Conservation (phyloP, 2,329 filamentous ascomycete species). For the Ophiostoma novo-ulmi region DNA sequence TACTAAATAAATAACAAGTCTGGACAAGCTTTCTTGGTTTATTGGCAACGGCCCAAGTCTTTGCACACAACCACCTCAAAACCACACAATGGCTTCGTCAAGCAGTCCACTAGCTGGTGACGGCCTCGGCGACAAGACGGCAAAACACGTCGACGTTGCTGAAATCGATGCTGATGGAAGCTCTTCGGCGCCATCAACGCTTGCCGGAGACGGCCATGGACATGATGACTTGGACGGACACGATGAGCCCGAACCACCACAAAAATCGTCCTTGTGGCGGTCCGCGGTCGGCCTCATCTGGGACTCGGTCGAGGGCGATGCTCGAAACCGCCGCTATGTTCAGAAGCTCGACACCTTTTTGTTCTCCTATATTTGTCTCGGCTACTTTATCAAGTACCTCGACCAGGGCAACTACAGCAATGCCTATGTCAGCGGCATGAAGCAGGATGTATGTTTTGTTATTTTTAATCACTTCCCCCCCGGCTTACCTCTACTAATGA, state of each 20-base stretch:
- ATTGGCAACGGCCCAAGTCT: background rate
- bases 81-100: background rate
- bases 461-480: too few relatives aligned
- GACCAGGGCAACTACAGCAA: conserved; percentile 35
- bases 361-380: conserved; percentile 41
- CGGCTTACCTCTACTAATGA: conserved; percentile 28
- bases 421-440: conserved; percentile 38
- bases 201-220: background rate
- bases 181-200: background rate
- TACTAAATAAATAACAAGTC: background rate
- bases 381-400: conserved; percentile 51
- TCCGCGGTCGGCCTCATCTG: conserved; percentile 21
- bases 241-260: background rate
- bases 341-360: conserved; percentile 24
- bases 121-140: background rate
- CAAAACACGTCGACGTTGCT: background rate
- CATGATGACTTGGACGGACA: background rate
- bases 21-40: background rate
- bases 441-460: conserved; percentile 22
- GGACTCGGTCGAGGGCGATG: conserved; percentile 26
- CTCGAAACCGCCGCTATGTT: conserved; percentile 23
- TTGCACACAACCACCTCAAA: background rate
- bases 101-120: background rate
- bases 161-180: background rate
- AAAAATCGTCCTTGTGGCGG: conserved; percentile 22